These are phyloP conservation scores for Suhomyces taliae DNA, from an alignment of 1,139 yeast genomes.

Conservation along the genomic window DNA sequence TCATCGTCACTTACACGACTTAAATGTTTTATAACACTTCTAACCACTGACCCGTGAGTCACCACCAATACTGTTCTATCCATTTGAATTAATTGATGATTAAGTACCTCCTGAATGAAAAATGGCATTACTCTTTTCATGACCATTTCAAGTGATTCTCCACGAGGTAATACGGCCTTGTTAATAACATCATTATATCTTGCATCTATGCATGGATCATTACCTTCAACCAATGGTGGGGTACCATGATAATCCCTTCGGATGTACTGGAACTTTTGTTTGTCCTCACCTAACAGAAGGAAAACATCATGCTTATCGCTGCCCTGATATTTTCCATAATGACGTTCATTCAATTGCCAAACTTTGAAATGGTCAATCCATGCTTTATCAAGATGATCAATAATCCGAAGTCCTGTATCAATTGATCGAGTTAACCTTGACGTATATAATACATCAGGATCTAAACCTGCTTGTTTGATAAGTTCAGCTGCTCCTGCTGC, in stretches of 20 bases:
- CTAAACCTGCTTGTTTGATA: slow-evolving; percentile 37
- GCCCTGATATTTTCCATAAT: slow-evolving; percentile 80
- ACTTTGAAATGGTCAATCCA: slow-evolving; percentile 53
- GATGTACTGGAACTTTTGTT: slow-evolving; percentile 61
- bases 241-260: slow-evolving; percentile 68
- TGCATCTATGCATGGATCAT: slow-evolving; percentile 44
- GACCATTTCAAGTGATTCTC: slow-evolving; percentile 71
- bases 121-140: slow-evolving; percentile 61
- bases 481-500: slow-evolving; percentile 61
- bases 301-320: slow-evolving; percentile 55
- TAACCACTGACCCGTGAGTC: slow-evolving; percentile 75
- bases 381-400: slow-evolving; percentile 43
- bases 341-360: slow-evolving; percentile 79
- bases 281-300: slow-evolving; percentile 53
- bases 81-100: slow-evolving; percentile 31
- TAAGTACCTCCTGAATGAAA: slow-evolving; percentile 42
- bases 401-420: slow-evolving; percentile 63
- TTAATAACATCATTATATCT: slow-evolving; percentile 37
- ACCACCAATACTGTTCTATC: slow-evolving; percentile 57
- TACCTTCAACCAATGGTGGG: slow-evolving; percentile 52
- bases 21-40: slow-evolving; percentile 64
- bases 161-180: slow-evolving; percentile 48
- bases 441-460: slow-evolving; percentile 61
- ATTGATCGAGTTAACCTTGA: slow-evolving; percentile 66
- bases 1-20: slow-evolving; percentile 59